phyloP scores from a whole-genome alignment of 2,329 filamentous ascomycete genomes.

The Orbilia brochopaga region DNA sequence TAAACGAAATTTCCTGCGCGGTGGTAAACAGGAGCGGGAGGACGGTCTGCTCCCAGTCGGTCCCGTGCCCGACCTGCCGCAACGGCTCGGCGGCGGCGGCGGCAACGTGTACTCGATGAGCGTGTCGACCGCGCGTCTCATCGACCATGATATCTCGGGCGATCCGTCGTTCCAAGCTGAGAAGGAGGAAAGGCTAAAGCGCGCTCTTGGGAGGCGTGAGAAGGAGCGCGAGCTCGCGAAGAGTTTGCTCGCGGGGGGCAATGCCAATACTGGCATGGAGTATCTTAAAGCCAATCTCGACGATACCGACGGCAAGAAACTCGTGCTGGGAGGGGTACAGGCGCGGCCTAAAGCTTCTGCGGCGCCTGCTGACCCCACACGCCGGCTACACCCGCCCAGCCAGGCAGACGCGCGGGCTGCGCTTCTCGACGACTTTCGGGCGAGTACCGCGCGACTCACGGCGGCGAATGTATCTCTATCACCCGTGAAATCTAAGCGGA shows the following conservation, averaged over 20 bases:
- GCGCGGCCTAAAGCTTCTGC: not conserved
- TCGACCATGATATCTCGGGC: conserved; percentile 70
- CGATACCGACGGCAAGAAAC: conserved; percentile 24
- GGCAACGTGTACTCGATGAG: conserved; percentile 60
- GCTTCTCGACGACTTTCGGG: conserved; percentile 31
- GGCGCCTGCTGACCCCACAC: not conserved
- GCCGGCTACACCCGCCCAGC: not conserved
- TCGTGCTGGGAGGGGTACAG: conserved; percentile 7
- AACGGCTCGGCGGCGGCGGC: conserved; percentile 59
- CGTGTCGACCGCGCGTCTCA: conserved; percentile 63
- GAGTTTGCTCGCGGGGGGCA: conserved; percentile 61
- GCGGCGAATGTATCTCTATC: conserved; percentile 35
- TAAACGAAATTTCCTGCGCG: conserved; percentile 59
- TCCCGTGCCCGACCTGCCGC: conserved; percentile 53
- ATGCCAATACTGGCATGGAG: conserved; percentile 53
- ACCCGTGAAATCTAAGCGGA: conserved; percentile 44
- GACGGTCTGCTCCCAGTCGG: conserved; percentile 55
- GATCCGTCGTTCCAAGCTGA: conserved; percentile 62
- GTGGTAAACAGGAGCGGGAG: conserved; percentile 56
- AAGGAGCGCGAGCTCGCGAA: conserved; percentile 75
- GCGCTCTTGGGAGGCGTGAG: conserved; percentile 70
- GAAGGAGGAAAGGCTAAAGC: conserved; percentile 71
- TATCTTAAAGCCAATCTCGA: conserved; percentile 53
- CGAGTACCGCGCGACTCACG: conserved; percentile 12
- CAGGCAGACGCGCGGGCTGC: conserved; percentile 22